These are phyloP conservation scores for Porogramme epimiltina DNA, from an alignment of 1,284 basidiomycete genomes.

Conservation along the genomic window DNA sequence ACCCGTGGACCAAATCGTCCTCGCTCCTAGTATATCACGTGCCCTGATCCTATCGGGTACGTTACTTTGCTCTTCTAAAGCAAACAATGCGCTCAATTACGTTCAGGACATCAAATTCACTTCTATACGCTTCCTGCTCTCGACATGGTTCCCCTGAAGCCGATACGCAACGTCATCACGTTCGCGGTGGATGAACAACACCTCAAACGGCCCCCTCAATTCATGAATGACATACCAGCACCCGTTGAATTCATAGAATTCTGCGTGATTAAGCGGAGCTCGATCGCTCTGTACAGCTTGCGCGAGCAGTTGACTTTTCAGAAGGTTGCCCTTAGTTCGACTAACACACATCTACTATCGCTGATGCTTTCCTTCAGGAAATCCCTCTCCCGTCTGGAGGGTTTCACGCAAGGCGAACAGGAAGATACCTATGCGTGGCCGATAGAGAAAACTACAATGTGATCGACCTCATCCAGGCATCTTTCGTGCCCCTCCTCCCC, in stretches of 20 bases:
- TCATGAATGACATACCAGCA: slow-evolving; percentile 38
- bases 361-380: slow-evolving; percentile 52
- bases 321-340: slow-evolving; percentile 46
- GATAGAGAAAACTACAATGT: slow-evolving; percentile 74
- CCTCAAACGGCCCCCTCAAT: slow-evolving; percentile 53
- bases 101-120: slow-evolving; percentile 73
- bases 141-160: slow-evolving; percentile 68
- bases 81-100: not conserved
- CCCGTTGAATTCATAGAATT: slow-evolving; percentile 68
- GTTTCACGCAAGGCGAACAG: slow-evolving; percentile 63
- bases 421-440: slow-evolving; percentile 73
- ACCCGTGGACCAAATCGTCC: slow-evolving; percentile 75
- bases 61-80: slow-evolving; percentile 9
- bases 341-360: not conserved
- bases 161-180: slow-evolving; percentile 76
- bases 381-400: slow-evolving; percentile 74
- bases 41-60: slow-evolving; percentile 74
- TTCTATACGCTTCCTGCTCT: slow-evolving; percentile 82
- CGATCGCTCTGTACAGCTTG: slow-evolving; percentile 69
- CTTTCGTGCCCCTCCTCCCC: slow-evolving; percentile 73
- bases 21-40: slow-evolving; percentile 74
- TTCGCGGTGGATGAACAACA: slow-evolving; percentile 84
- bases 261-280: slow-evolving; percentile 73
- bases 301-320: slow-evolving; percentile 60
- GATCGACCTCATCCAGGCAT: slow-evolving; percentile 71